Conservation (phyloP, 768 basidiomycete genomes). For the Serendipita sp. region DNA sequence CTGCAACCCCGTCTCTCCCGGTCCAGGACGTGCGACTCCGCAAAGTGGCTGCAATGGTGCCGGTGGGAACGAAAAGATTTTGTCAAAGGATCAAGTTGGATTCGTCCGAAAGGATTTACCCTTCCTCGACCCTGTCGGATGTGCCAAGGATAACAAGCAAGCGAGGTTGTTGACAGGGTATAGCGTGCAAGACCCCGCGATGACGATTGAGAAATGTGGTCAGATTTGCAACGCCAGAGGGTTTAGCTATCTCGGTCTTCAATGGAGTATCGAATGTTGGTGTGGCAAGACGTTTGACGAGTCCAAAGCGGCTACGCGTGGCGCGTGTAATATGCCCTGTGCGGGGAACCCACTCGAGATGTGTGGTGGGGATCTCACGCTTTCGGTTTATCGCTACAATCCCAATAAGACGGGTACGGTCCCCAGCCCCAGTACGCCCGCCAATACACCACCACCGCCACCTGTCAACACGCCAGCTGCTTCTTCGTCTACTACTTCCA, state of each 20-base stretch:
- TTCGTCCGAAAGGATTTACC: constrained; percentile 3
- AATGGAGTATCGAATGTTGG: constrained; percentile 19
- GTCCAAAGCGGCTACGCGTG: constrained; percentile 13
- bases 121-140: constrained; percentile 7
- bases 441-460: background rate
- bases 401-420: background rate
- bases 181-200: background rate
- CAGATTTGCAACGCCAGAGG: constrained; percentile 17
- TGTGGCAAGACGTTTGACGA: constrained; percentile 16
- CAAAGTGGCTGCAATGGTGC: background rate
- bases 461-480: background rate
- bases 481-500: background rate
- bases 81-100: background rate
- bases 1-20: constrained; percentile 13
- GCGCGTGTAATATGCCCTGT: constrained; percentile 16
- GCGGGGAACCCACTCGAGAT: constrained; percentile 17
- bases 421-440: background rate
- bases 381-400: constrained; percentile 16
- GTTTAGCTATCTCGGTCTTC: constrained; percentile 19
- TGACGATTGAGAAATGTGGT: constrained; percentile 20
- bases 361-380: constrained; percentile 18
- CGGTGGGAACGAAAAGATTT: background rate
- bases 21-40: constrained; percentile 5
- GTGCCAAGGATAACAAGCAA: constrained; percentile 1
- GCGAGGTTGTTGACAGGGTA: background rate